Evolutionary conservation across 2,329 filamentous ascomycete species (phyloP).

Genomic region (Arthrinium phaeospermum): DNA sequence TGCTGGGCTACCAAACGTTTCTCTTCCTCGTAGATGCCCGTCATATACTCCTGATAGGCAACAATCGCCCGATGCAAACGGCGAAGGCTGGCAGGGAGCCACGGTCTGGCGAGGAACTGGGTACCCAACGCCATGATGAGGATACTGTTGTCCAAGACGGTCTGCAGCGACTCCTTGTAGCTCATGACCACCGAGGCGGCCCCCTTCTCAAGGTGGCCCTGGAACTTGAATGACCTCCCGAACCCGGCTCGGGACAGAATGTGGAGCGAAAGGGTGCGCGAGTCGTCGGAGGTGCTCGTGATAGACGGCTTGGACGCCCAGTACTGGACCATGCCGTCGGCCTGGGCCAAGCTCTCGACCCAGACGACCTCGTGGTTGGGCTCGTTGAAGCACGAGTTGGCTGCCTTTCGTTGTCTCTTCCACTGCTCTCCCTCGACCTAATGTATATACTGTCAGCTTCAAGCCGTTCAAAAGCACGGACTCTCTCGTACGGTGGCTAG

Average conservation of each 20-base stretch:
- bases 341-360: constrained; percentile 32
- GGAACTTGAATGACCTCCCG: constrained; percentile 38
- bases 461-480: too few relatives aligned
- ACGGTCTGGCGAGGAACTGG: constrained; percentile 29
- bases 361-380: constrained; percentile 37
- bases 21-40: constrained; percentile 37
- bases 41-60: constrained; percentile 38
- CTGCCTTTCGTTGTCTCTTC: constrained; percentile 34
- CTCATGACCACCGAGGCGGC: constrained; percentile 20
- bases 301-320: constrained; percentile 33
- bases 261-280: constrained; percentile 35
- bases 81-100: constrained; percentile 29
- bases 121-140: constrained; percentile 37
- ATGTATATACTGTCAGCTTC: neutral
- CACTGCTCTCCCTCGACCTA: constrained; percentile 26
- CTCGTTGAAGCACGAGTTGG: constrained; percentile 37
- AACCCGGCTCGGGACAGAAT: constrained; percentile 38
- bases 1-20: constrained; percentile 29
- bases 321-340: constrained; percentile 36
- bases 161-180: constrained; percentile 37
- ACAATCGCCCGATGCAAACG: constrained; percentile 31
- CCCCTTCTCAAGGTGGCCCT: constrained; percentile 33
- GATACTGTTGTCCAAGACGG: constrained; percentile 38
- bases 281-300: constrained; percentile 32
- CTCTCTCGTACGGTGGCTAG: too few relatives aligned